Base-by-base conservation (phyloP, 371 early-diverging fungal species). In the Mortierella sp. region DNA sequence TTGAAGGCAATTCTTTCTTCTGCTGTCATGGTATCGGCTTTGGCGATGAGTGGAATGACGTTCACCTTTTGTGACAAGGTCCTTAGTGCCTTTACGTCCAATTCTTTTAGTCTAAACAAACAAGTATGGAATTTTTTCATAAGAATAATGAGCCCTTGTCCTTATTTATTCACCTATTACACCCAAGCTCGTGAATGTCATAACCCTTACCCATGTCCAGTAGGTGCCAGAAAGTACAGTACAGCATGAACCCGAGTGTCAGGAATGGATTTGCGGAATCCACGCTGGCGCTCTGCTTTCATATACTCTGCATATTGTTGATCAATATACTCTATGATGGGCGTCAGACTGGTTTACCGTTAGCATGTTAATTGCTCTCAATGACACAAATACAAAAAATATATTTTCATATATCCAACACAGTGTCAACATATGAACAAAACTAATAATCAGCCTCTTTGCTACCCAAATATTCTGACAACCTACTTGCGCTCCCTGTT, bases 171-270 rank as follows among this genome's bases (percentile, higher is more conserved):
- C 28, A 13, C 28, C 10, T 19, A 21, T 9, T 52, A 28, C 22
- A 2, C 11, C 28, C 22, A 22, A 24, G 15, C 11, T 16, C 8
- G 22, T 52, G 19, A 52, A 15, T 55, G 28, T 55, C 19, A 28
- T 10, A 38, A 16, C 9, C 11, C 64, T 69, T 92, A 86, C 95
- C 91, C 90, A 86, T 97, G 96, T 40, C 97, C 98, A 38, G 96
- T 96, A 21, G 98, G 98, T 15, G 93, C 86, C 66, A 98, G 94
- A 83, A 97, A 98, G 87, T 98, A 98, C 24, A 99, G 85, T 47
- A 97, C 90, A 0, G 94, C 96, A 85, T 99, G 99, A 40, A 99
- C 93, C 58, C 97, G 95, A 74, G 95, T 94, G 85, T 98, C 98
- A 19, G 84, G 76, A 47, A 87, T 84, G 5, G 77, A 77, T 33